Evolutionary conservation across 2,329 filamentous ascomycete species (phyloP).

Genomic region (Harringtonia lauricola): DNA sequence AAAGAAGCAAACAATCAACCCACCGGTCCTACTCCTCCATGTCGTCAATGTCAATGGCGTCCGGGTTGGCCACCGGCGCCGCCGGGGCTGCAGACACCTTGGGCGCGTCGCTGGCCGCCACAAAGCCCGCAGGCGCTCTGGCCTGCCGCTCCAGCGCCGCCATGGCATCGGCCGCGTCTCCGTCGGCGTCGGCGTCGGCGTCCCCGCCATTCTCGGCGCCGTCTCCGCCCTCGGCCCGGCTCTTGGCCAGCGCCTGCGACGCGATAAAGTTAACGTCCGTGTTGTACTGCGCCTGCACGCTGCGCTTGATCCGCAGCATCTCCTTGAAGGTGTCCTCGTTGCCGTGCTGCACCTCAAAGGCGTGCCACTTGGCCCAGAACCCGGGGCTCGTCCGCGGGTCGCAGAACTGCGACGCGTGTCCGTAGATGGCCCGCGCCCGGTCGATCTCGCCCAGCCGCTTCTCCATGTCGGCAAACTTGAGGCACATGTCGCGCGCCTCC

Average conservation of each 20-base stretch:
- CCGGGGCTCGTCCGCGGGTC: constrained; percentile 81
- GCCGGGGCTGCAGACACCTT: constrained; percentile 28
- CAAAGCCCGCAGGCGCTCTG: constrained; percentile 82
- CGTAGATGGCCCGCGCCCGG: constrained; percentile 87
- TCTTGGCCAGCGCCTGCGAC: constrained; percentile 80
- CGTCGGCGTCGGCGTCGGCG: constrained; percentile 29
- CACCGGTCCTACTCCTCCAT: constrained; percentile 32
- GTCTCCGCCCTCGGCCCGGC: constrained; percentile 41
- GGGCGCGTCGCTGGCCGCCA: constrained; percentile 69
- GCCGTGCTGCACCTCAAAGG: constrained; percentile 93
- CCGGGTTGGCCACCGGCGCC: constrained; percentile 58
- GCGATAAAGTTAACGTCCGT: constrained; percentile 99
- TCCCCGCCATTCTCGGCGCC: constrained; percentile 27
- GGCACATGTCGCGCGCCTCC: constrained; percentile 94
- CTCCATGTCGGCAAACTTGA: constrained; percentile 77
- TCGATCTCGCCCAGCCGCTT: constrained; percentile 57
- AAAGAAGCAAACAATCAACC: background rate
- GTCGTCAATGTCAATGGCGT: constrained; percentile 72
- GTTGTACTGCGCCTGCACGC: constrained; percentile 95
- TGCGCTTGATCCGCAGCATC: constrained; percentile 95
- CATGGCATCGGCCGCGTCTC: constrained; percentile 68
- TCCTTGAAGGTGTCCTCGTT: constrained; percentile 99
- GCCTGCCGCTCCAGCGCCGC: constrained; percentile 78
- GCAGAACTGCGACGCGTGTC: constrained; percentile 93
- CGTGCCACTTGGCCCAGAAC: constrained; percentile 96